These are phyloP conservation scores for Monascus purpureus DNA, from an alignment of 495 filamentous ascomycete genomes.

Conservation along the genomic window DNA sequence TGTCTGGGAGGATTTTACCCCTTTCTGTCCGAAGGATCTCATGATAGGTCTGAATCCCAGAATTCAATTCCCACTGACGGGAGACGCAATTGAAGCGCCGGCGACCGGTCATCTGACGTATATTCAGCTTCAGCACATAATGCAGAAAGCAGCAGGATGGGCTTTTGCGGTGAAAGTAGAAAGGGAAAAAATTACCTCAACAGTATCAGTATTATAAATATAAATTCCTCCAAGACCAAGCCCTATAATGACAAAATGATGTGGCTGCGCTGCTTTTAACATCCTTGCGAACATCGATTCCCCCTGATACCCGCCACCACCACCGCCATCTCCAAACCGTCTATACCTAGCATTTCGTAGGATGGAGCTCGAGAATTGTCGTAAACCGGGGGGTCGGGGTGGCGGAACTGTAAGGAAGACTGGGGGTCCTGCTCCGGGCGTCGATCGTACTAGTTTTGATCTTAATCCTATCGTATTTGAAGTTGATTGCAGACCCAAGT, in stretches of 20 bases:
- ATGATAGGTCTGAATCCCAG: slow-evolving; percentile 38
- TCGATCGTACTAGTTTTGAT: not conserved
- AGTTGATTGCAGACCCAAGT: not conserved
- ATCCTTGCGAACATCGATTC: slow-evolving; percentile 7
- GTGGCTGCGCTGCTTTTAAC: slow-evolving; percentile 13
- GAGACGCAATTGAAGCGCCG: slow-evolving; percentile 69
- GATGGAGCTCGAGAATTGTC: slow-evolving; percentile 10
- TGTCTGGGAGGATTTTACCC: slow-evolving; percentile 33
- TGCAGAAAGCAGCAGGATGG: too few relatives aligned
- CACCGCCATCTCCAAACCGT: slow-evolving; percentile 12
- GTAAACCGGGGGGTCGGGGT: not conserved
- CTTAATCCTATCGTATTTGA: not conserved
- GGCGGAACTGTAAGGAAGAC: not conserved
- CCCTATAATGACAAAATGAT: slow-evolving; percentile 21
- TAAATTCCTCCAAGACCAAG: slow-evolving; percentile 39
- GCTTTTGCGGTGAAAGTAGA: too few relatives aligned
- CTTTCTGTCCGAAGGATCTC: slow-evolving; percentile 34
- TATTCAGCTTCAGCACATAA: too few relatives aligned
- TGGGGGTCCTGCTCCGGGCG: slow-evolving; percentile 2
- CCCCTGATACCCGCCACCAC: not conserved
- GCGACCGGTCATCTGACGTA: slow-evolving; percentile 45
- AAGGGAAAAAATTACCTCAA: slow-evolving; percentile 51
- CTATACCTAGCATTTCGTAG: slow-evolving; percentile 13
- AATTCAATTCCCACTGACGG: slow-evolving; percentile 34
- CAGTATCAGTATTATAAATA: slow-evolving; percentile 58